Conservation (phyloP, 768 basidiomycete genomes). For the Phaeotremella fagi region DNA sequence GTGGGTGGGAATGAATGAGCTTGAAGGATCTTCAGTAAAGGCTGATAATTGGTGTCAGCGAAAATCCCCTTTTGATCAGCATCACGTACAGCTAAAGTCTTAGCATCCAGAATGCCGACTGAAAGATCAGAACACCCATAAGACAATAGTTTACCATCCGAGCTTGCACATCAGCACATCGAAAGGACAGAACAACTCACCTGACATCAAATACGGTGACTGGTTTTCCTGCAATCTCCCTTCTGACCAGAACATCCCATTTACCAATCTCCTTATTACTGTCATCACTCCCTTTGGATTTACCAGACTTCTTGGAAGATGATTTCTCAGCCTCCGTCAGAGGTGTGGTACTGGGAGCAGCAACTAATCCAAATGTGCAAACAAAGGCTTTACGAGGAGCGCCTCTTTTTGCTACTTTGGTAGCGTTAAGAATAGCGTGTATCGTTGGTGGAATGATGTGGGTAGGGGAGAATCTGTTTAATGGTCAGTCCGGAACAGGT, state of each 20-base stretch:
- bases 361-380: slow-evolving; percentile 28
- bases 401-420: slow-evolving; percentile 27
- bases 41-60: slow-evolving; percentile 55
- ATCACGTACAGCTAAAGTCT: slow-evolving; percentile 64
- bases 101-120: slow-evolving; percentile 76
- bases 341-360: slow-evolving; percentile 18
- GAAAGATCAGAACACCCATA: slow-evolving; percentile 82
- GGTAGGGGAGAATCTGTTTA: slow-evolving; percentile 15
- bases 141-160: slow-evolving; percentile 74
- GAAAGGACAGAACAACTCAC: slow-evolving; percentile 50
- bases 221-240: slow-evolving; percentile 72
- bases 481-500: neutral
- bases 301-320: slow-evolving; percentile 4
- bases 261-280: slow-evolving; percentile 67
- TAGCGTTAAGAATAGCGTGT: slow-evolving; percentile 45
- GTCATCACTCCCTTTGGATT: slow-evolving; percentile 27
- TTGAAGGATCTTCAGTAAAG: slow-evolving; percentile 76
- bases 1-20: slow-evolving; percentile 95
- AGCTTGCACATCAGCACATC: slow-evolving; percentile 50
- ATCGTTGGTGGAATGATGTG: slow-evolving; percentile 24
- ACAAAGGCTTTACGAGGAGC: slow-evolving; percentile 40
- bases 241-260: slow-evolving; percentile 63
- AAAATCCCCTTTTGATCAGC: neutral
- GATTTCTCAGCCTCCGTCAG: slow-evolving; percentile 21
- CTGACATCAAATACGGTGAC: slow-evolving; percentile 85